phyloP scores from a whole-genome alignment of 306 rosid species.

The Fragaria nilgerrensis region DNA sequence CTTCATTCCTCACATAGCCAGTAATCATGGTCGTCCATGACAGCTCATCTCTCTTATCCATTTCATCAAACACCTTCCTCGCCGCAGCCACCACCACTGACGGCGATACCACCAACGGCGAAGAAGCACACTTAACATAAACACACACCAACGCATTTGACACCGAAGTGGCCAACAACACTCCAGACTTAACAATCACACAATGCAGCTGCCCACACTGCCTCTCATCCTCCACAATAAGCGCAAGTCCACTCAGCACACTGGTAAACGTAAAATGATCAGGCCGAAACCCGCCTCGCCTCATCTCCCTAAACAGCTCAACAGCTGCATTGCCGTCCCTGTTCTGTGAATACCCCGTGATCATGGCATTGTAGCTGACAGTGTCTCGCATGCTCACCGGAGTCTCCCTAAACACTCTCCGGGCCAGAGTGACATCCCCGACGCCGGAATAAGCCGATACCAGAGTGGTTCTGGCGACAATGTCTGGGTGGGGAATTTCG shows the following conservation, averaged over 20 bases:
- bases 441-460: slow-evolving; percentile 20
- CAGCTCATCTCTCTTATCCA: slow-evolving; percentile 20
- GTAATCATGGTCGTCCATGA: slow-evolving; percentile 29
- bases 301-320: slow-evolving; percentile 16
- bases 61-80: slow-evolving; percentile 30
- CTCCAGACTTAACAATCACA: slow-evolving; percentile 20
- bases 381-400: slow-evolving; percentile 24
- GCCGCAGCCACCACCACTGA: slow-evolving; percentile 16
- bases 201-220: slow-evolving; percentile 30
- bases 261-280: slow-evolving; percentile 15
- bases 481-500: slow-evolving; percentile 26
- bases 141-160: slow-evolving; percentile 17
- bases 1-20: slow-evolving; percentile 20
- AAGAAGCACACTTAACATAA: slow-evolving; percentile 26
- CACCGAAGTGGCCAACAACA: slow-evolving; percentile 1
- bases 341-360: slow-evolving; percentile 23
- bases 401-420: neutral
- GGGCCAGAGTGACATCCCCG: slow-evolving; percentile 1
- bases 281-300: slow-evolving; percentile 8
- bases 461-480: slow-evolving; percentile 25
- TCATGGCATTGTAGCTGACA: slow-evolving; percentile 32
- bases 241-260: slow-evolving; percentile 9
- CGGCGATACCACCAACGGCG: slow-evolving; percentile 3
- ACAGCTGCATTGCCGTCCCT: slow-evolving; percentile 22
- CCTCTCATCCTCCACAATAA: slow-evolving; percentile 13